Conservation (phyloP, 306 rosid genomes). For the Vigna unguiculata region DNA sequence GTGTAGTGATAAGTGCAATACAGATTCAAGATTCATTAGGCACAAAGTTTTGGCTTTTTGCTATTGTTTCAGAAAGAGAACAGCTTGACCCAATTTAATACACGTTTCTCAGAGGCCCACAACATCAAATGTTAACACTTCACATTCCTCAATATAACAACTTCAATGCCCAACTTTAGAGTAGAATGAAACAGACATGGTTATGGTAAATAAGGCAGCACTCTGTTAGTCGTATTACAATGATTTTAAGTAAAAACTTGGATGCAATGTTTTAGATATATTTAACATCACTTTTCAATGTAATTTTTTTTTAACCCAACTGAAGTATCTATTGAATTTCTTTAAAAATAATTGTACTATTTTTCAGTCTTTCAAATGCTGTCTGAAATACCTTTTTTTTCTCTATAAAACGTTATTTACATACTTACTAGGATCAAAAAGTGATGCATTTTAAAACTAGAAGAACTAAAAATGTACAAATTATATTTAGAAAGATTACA, state of each 20-base stretch:
- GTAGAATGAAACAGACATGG: not conserved
- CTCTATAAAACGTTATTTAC: no score
- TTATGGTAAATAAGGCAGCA: not conserved
- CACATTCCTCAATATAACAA: not conserved
- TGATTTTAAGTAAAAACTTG: not conserved
- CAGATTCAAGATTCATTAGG: constrained; percentile 24
- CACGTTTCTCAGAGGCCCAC: constrained; percentile 40
- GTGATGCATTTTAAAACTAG: no score
- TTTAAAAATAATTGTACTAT: no score
- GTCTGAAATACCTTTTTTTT: no score
- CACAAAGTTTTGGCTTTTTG: constrained; percentile 18
- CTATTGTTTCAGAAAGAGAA: constrained; percentile 36
- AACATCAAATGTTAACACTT: constrained; percentile 35
- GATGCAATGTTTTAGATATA: not conserved
- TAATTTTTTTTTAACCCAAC: no score
- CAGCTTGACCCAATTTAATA: constrained; percentile 28
- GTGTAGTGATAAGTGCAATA: constrained; percentile 1
- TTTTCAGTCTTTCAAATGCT: no score
- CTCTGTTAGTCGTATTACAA: not conserved
- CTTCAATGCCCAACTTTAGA: constrained; percentile 3
- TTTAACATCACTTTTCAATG: not conserved
- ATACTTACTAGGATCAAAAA: no score
- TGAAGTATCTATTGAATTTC: no score
- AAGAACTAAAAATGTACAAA: no score
- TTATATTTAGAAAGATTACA: no score